phyloP scores from a whole-genome alignment of 768 basidiomycete genomes.

The Sporobolomyces pararoseus region DNA sequence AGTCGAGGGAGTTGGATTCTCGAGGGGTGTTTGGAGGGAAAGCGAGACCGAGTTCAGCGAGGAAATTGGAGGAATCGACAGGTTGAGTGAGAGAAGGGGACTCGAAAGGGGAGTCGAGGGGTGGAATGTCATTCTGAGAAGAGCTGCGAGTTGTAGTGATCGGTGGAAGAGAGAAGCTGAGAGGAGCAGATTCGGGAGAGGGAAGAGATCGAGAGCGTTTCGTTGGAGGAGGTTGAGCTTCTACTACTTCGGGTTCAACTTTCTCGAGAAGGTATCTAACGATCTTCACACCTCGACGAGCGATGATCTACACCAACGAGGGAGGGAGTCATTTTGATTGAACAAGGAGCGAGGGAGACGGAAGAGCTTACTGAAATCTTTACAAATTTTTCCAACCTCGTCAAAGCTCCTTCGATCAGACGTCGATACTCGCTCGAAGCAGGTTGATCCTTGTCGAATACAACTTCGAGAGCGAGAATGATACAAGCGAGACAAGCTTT shows the following conservation, averaged over 20 bases:
- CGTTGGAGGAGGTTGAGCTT: not conserved
- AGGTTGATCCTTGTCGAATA: not conserved
- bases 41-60: not conserved
- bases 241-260: not conserved
- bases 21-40: not conserved
- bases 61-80: not conserved
- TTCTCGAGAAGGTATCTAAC: conserved; percentile 5
- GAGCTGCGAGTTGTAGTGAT: too few relatives aligned
- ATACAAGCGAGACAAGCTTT: conserved; percentile 8
- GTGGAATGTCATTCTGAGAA: too few relatives aligned
- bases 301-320: not conserved
- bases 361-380: conserved; percentile 8
- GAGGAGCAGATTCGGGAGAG: not conserved
- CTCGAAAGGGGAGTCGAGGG: not conserved
- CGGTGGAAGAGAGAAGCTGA: not conserved
- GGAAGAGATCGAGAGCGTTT: not conserved
- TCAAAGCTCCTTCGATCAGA: not conserved
- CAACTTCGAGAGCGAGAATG: conserved; percentile 9
- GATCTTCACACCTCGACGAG: conserved; percentile 9
- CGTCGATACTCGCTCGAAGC: not conserved
- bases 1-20: not conserved
- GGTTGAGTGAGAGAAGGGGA: not conserved
- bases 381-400: not conserved
- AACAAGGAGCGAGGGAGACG: not conserved
- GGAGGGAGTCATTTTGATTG: not conserved